phyloP scores from a whole-genome alignment of 2,329 filamentous ascomycete genomes.

The Cadophora luteo-olivacea region DNA sequence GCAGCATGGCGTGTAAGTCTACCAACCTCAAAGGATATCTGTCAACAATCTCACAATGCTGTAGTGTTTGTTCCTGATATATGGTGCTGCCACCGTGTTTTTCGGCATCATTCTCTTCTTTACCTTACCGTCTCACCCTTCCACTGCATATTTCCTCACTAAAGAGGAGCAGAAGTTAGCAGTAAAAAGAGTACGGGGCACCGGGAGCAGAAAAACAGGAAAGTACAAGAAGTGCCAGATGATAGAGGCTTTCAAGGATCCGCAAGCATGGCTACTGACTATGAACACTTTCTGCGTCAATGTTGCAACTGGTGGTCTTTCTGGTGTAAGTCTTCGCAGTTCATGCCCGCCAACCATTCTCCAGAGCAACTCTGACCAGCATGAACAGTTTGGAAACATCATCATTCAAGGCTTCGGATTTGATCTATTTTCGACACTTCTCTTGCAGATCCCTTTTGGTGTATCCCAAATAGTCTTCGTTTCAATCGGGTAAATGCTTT shows the following conservation, averaged over 20 bases:
- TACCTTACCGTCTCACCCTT: slow-evolving; percentile 56
- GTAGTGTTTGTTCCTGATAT: slow-evolving; percentile 50
- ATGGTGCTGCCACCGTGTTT: slow-evolving; percentile 50
- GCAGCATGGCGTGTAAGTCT: slow-evolving; percentile 59
- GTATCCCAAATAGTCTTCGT: slow-evolving; percentile 10
- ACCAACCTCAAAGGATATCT: no score
- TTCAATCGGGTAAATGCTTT: slow-evolving; percentile 6
- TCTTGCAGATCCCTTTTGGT: slow-evolving; percentile 9
- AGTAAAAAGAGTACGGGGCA: slow-evolving; percentile 59
- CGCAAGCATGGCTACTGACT: slow-evolving; percentile 52
- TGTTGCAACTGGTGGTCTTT: slow-evolving; percentile 11
- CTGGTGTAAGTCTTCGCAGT: slow-evolving; percentile 3
- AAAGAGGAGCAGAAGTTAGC: slow-evolving; percentile 52
- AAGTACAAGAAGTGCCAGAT: slow-evolving; percentile 57
- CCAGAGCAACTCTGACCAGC: background rate
- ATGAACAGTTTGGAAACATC: slow-evolving; percentile 7
- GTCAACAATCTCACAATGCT: background rate
- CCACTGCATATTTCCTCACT: slow-evolving; percentile 51
- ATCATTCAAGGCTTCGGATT: slow-evolving; percentile 19
- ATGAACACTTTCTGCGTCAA: slow-evolving; percentile 7
- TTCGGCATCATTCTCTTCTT: slow-evolving; percentile 49
- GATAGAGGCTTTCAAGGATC: slow-evolving; percentile 60
- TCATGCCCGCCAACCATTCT: background rate
- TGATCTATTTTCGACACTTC: background rate
- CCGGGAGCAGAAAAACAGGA: slow-evolving; percentile 26